phyloP scores from a whole-genome alignment of 1,284 basidiomycete species.

The Fomitopsis betulina region DNA sequence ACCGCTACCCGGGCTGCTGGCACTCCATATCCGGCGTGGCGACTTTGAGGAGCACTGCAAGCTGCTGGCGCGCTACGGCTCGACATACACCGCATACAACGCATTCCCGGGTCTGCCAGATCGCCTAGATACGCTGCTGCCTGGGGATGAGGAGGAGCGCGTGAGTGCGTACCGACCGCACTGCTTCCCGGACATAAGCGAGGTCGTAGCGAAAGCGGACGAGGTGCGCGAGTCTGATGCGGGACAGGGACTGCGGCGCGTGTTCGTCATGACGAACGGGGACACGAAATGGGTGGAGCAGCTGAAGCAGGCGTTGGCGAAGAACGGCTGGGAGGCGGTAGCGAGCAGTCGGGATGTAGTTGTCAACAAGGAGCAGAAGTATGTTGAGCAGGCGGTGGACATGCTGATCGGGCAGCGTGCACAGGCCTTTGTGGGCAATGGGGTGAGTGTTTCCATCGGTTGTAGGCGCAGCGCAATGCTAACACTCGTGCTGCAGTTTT shows the following conservation, averaged over 20 bases:
- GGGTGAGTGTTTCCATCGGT: conserved; percentile 27
- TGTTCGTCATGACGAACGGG: conserved; percentile 59
- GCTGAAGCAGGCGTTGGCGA: conserved; percentile 35
- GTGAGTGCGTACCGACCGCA: conserved; percentile 32
- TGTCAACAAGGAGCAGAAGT: conserved; percentile 33
- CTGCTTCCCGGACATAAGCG: conserved; percentile 44
- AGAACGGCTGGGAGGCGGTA: conserved; percentile 13
- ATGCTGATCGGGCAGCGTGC: conserved; percentile 41
- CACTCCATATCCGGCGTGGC: conserved; percentile 56
- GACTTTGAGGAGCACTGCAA: conserved; percentile 52
- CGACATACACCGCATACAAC: conserved; percentile 38
- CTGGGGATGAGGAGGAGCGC: conserved; percentile 22
- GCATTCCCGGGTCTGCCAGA: conserved; percentile 37
- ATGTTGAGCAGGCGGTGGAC: conserved; percentile 36
- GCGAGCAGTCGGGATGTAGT: conserved; percentile 32
- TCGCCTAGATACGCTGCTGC: conserved; percentile 27
- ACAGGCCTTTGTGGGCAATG: conserved; percentile 43
- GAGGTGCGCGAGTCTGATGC: conserved; percentile 28
- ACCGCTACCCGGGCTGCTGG: conserved; percentile 40
- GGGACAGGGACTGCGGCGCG: conserved; percentile 23
- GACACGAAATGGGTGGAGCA: conserved; percentile 31
- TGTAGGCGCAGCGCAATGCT: conserved; percentile 12
- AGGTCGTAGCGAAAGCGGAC: conserved; percentile 40
- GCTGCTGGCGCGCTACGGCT: conserved; percentile 36
- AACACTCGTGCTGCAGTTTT: conserved; percentile 39